A percentile compares a stretch with the other conserved stretches of the same genome.
Conservation (phyloP, 805 yeast species). For the Starmerella powellii region DNA sequence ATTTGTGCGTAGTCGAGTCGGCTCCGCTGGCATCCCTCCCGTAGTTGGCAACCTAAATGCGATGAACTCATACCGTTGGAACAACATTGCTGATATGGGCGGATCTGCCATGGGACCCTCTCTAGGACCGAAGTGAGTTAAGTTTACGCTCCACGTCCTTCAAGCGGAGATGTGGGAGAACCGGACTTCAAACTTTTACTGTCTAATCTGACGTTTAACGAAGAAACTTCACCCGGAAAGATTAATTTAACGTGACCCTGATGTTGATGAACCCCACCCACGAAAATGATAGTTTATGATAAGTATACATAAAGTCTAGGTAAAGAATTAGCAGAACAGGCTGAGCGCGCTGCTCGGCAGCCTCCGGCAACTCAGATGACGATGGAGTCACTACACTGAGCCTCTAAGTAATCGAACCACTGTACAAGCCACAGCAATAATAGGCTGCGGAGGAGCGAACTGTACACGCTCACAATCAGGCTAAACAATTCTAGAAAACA, state of each 20-base stretch:
- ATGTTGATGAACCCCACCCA: conserved; percentile 1
- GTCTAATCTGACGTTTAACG: too few relatives aligned
- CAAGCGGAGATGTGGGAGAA: too few relatives aligned
- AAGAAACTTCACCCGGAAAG: too few relatives aligned
- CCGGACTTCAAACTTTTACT: too few relatives aligned
- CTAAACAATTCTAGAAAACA: too few relatives aligned
- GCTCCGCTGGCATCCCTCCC: not conserved
- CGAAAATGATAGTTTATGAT: conserved; percentile 2
- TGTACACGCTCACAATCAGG: too few relatives aligned
- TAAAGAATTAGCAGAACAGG: not conserved
- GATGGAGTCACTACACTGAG: too few relatives aligned
- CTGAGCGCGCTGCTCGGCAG: not conserved
- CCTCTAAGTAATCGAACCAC: too few relatives aligned
- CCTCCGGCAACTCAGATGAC: too few relatives aligned
- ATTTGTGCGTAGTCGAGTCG: not conserved
- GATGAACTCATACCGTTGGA: not conserved
- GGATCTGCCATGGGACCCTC: too few relatives aligned
- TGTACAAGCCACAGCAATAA: too few relatives aligned
- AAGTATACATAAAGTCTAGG: not conserved
- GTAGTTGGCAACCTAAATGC: not conserved
- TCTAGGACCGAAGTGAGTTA: not conserved
- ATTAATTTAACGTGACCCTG: conserved; percentile 3
- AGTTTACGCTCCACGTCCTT: not conserved
- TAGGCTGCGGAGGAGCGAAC: too few relatives aligned
- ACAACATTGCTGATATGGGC: not conserved